Conservation (phyloP, 352 stramenopile genomes). For the Pythium rhizo-oryzae region DNA sequence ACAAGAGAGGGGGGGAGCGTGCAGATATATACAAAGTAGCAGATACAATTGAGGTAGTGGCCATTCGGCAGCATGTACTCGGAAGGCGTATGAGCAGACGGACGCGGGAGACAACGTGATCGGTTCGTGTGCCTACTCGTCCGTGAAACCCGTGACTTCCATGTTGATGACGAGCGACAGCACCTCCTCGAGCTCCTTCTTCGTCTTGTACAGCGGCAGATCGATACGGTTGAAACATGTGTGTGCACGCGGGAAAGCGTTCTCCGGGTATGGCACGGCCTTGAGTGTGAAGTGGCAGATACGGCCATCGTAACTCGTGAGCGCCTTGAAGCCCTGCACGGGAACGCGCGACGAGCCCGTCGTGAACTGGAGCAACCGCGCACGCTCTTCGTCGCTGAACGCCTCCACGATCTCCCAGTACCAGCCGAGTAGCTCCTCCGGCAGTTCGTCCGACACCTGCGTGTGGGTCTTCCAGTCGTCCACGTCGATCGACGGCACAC, state of each 20-base stretch:
- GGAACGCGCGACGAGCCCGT: slow-evolving; percentile 85
- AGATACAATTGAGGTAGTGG: not conserved
- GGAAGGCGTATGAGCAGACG: not conserved
- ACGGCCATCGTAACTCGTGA: slow-evolving; percentile 84
- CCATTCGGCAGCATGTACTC: not conserved
- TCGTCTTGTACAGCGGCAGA: slow-evolving; percentile 77
- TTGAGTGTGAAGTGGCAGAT: slow-evolving; percentile 78
- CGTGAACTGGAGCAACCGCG: slow-evolving; percentile 84
- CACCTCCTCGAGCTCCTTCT: slow-evolving; percentile 93
- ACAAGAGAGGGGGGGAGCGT: too few relatives aligned
- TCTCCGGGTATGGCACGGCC: slow-evolving; percentile 57
- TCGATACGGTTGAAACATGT: slow-evolving; percentile 89
- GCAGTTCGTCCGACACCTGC: slow-evolving; percentile 24
- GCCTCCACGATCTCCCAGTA: slow-evolving; percentile 75
- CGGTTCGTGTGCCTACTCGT: slow-evolving; percentile 40
- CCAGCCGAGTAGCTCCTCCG: slow-evolving; percentile 39
- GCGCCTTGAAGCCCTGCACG: slow-evolving; percentile 80
- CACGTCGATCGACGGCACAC: slow-evolving; percentile 88
- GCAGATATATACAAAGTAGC: not conserved
- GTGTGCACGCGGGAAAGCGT: slow-evolving; percentile 76
- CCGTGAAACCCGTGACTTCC: slow-evolving; percentile 95
- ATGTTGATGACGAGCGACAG: slow-evolving; percentile 96
- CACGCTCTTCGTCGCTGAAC: slow-evolving; percentile 75
- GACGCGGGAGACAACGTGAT: not conserved
- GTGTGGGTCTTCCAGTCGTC: slow-evolving; percentile 70